Evolutionary conservation across 2,329 filamentous ascomycete species (phyloP).

Genomic region (Sporothrix mexicana): DNA sequence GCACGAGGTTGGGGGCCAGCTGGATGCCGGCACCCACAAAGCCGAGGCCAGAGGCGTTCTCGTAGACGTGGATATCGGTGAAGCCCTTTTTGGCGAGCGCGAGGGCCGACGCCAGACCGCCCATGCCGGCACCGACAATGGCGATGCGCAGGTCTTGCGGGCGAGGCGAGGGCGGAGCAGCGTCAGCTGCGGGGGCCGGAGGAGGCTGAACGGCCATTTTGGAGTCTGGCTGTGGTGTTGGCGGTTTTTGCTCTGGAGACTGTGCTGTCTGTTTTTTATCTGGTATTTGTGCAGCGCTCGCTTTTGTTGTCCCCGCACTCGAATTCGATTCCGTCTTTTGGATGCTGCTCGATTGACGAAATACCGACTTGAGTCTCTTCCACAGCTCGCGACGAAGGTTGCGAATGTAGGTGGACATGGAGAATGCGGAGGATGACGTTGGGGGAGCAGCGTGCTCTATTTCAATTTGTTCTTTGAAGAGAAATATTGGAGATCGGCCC

Average conservation of each 20-base stretch:
- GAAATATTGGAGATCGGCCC: not conserved
- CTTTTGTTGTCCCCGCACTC: not conserved
- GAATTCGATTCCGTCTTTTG: not conserved
- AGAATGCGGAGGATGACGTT: not conserved
- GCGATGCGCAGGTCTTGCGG: conserved; percentile 40
- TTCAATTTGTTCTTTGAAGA: not conserved
- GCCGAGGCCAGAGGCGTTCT: conserved; percentile 73
- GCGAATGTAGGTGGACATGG: conserved; percentile 18
- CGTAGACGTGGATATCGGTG: conserved; percentile 73
- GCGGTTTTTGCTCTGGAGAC: not conserved
- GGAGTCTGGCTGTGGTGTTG: not conserved
- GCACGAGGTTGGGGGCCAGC: conserved; percentile 79
- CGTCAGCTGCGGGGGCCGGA: not conserved
- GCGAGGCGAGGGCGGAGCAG: not conserved
- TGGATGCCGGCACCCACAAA: conserved; percentile 88
- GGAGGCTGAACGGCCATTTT: not conserved
- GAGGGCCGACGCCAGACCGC: conserved; percentile 73
- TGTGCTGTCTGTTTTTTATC: not conserved
- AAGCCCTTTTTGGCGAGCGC: conserved; percentile 78
- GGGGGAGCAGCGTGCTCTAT: too few species aligned
- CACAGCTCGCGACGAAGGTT: not conserved
- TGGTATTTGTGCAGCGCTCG: not conserved
- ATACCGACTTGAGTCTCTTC: conserved; percentile 1
- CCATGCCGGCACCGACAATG: conserved; percentile 65
- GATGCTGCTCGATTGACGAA: not conserved